Evolutionary conservation across 768 basidiomycete genomes (phyloP), one percentile per base, ranked within the genome.

Genomic region (Mycena polygramma): DNA sequence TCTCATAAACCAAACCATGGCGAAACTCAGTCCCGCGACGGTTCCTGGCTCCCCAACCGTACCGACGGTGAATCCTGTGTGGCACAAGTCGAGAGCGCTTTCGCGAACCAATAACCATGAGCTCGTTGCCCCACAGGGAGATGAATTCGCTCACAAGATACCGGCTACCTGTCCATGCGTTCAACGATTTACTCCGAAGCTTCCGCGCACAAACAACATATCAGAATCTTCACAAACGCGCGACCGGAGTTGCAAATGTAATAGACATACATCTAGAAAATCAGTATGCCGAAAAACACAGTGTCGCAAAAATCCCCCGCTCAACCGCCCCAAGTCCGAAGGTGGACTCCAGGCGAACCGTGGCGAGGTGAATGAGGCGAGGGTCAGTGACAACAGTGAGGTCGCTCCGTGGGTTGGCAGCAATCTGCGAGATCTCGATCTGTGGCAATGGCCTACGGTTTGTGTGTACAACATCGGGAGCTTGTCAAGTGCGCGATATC

Each of bases 1-100:
- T 79, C 49, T 80, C 80, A 26, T n/a, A n/a, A n/a, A n/a, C n/a
- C 80, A 68, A 15, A 79, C 63, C 9, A 68, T 61, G 14, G 35
- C 66, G 6, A 61, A n/a, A 14, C 66, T 48, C 1, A 68, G 43
- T n/a, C 61, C 63, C 7, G 8, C 24, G 22, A 55, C 43, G 11
- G 68, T 63, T 11, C 68, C 68, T 14, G 72, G 68, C 24, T 66
- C 62, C 15, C 60, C 49, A 2, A 2, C 15, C 43, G 66, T 36
- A 57, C 61, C 43, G 20, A 48, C 43, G 36, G 52, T 46, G 14
- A 37, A 48, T 8, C 69, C 24, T 11, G 68, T 53, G 41, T 73
- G 71, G 41, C 58, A 45, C 4, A 41, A 22, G 35, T 73, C 71
- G 15, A 69, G 54, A n/a, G 57, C 45, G n/a, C 66, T 67, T 19